These are phyloP conservation scores for Buddleja alternifolia DNA, from an alignment of 257 asterid genomes.

Conservation along the genomic window DNA sequence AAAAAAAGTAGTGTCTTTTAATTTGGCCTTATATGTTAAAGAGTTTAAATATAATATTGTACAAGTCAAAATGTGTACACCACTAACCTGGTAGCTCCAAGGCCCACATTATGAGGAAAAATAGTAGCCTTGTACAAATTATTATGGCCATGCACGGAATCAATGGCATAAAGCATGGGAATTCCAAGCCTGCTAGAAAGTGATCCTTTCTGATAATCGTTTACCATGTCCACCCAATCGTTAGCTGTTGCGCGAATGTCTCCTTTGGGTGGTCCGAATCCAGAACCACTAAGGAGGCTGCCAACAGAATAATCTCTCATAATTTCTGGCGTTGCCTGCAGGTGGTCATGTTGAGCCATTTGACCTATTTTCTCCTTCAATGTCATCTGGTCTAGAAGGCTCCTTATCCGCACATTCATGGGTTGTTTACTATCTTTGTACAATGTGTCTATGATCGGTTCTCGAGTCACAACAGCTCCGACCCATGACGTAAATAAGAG, in stretches of 20 bases:
- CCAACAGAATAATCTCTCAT: conserved; percentile 41
- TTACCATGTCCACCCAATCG: conserved; percentile 57
- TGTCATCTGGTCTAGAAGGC: conserved; percentile 43
- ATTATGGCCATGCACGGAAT: conserved; percentile 63
- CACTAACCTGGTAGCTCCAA: conserved; percentile 68
- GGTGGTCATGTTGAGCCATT: conserved; percentile 46
- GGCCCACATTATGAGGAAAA: conserved; percentile 67
- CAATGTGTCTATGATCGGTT: too few relatives aligned
- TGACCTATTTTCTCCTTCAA: conserved; percentile 56
- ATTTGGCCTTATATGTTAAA: too few relatives aligned
- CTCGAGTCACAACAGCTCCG: too few relatives aligned
- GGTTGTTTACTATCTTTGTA: conserved; percentile 48
- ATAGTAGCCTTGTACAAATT: conserved; percentile 59
- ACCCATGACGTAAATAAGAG: too few relatives aligned
- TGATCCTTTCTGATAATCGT: conserved; percentile 46
- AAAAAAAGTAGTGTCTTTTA: too few relatives aligned
- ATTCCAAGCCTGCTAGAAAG: conserved; percentile 56
- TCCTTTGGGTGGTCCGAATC: neutral
- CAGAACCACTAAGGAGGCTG: neutral
- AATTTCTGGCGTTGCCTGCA: conserved; percentile 36
- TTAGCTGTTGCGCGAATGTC: conserved; percentile 43
- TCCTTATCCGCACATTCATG: conserved; percentile 37
- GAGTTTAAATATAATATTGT: too few relatives aligned
- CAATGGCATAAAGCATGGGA: conserved; percentile 62
- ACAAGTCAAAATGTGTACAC: too few relatives aligned